Evolutionary conservation across 208 protist genomes (phyloP).

Genomic region (Trypanosoma conorhini): DNA sequence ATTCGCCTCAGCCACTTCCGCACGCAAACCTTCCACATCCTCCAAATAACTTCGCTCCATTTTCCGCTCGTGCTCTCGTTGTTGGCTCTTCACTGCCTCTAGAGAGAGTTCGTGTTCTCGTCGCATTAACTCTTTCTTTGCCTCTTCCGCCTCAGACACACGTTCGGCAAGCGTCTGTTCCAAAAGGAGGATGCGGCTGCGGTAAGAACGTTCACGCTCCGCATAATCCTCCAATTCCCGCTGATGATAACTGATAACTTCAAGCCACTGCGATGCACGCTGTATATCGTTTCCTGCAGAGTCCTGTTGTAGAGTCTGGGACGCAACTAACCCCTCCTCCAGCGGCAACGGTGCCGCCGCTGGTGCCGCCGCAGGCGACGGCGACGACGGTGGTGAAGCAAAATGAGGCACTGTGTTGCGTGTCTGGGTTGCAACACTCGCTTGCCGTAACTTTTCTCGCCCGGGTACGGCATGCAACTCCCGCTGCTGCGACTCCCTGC

Average conservation of each 20-base stretch:
- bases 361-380: neutral
- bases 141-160: constrained; percentile 24
- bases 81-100: constrained; percentile 13
- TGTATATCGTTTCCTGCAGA: neutral
- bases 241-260: constrained; percentile 44
- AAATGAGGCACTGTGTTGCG: neutral
- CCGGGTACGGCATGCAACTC: neutral
- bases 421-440: constrained; percentile 8
- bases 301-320: neutral
- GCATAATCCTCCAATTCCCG: constrained; percentile 50
- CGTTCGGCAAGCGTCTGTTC: constrained; percentile 36
- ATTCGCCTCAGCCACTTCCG: constrained; percentile 24
- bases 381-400: neutral
- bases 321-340: neutral
- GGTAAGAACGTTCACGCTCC: constrained; percentile 49
- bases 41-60: constrained; percentile 2
- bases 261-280: constrained; percentile 19
- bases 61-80: constrained; percentile 4
- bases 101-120: constrained; percentile 19
- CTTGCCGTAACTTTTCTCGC: neutral
- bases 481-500: neutral
- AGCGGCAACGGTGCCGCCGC: neutral
- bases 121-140: constrained; percentile 2
- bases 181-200: constrained; percentile 51
- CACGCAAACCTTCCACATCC: constrained; percentile 20